Conservation (phyloP, 1,284 basidiomycete species). For the Heterobasidion occidentale region DNA sequence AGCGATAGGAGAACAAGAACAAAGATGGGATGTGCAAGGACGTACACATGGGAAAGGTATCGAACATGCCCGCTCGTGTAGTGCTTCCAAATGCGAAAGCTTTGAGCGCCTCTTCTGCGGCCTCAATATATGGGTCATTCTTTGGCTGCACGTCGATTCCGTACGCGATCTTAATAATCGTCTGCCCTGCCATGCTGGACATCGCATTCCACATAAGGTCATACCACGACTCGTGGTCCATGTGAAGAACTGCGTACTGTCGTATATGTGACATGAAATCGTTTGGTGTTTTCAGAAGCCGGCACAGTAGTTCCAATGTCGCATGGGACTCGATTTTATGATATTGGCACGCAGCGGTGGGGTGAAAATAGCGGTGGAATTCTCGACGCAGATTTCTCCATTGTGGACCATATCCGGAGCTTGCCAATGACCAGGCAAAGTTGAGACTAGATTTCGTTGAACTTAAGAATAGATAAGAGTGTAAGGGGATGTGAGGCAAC, state of each 20-base stretch:
- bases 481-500: not conserved
- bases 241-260: slow-evolving; percentile 1
- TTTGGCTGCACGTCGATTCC: slow-evolving; percentile 22
- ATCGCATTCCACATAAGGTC: not conserved
- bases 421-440: too few species aligned
- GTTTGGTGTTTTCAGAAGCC: slow-evolving; percentile 17
- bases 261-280: slow-evolving; percentile 6
- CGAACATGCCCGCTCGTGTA: slow-evolving; percentile 21
- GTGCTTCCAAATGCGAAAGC: slow-evolving; percentile 15
- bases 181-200: slow-evolving; percentile 19
- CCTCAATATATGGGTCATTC: slow-evolving; percentile 34
- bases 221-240: not conserved
- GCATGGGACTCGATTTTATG: slow-evolving; percentile 14
- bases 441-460: too few species aligned
- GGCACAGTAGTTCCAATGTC: slow-evolving; percentile 10
- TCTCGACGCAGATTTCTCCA: too few species aligned
- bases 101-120: slow-evolving; percentile 28
- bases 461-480: too few species aligned
- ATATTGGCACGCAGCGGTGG: slow-evolving; percentile 14
- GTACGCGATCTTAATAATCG: slow-evolving; percentile 18
- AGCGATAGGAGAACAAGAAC: not conserved
- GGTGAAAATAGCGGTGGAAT: not conserved
- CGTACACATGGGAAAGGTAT: slow-evolving; percentile 19
- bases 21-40: too few species aligned
- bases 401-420: too few species aligned